Percentiles rank a stretch among this genome's conserved stretches.
phyloP scores from a whole-genome alignment of 2,329 filamentous ascomycete genomes.

The Phaeosphaeriaceae sp. region DNA sequence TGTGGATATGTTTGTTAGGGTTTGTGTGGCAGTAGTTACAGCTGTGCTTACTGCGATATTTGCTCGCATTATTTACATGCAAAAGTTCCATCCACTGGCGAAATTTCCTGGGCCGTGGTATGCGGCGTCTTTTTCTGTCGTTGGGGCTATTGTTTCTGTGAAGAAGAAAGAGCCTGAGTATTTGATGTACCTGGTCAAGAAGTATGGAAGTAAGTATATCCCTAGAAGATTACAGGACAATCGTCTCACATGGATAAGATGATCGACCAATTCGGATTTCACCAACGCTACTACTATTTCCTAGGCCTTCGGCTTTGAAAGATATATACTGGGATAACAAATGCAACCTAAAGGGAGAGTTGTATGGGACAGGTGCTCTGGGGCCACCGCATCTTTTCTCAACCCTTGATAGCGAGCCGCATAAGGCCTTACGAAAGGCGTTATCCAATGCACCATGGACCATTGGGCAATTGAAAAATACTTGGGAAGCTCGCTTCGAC shows the following conservation, averaged over 20 bases:
- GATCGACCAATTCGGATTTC: conserved; percentile 48
- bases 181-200: conserved; percentile 34
- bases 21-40: conserved; percentile 7
- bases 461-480: conserved; percentile 48
- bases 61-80: conserved; percentile 42
- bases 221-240: not conserved
- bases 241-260: conserved; percentile 14
- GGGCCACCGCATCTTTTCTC: conserved; percentile 47
- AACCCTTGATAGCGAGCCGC: conserved; percentile 42
- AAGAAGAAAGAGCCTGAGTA: conserved; percentile 36
- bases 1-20: too few species aligned
- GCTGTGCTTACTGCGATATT: conserved; percentile 14
- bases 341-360: conserved; percentile 43
- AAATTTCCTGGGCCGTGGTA: conserved; percentile 54
- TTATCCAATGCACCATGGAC: conserved; percentile 48
- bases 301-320: conserved; percentile 43
- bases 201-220: conserved; percentile 36
- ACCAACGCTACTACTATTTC: conserved; percentile 48
- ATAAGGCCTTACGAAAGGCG: conserved; percentile 46
- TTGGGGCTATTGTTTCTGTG: conserved; percentile 35
- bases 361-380: conserved; percentile 47
- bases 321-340: conserved; percentile 51
- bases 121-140: conserved; percentile 43
- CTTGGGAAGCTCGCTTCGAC: conserved; percentile 49
- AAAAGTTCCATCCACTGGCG: conserved; percentile 52